Evolutionary conservation across 2,329 filamentous ascomycete species (phyloP).

Genomic region (Chaetomium sp.): DNA sequence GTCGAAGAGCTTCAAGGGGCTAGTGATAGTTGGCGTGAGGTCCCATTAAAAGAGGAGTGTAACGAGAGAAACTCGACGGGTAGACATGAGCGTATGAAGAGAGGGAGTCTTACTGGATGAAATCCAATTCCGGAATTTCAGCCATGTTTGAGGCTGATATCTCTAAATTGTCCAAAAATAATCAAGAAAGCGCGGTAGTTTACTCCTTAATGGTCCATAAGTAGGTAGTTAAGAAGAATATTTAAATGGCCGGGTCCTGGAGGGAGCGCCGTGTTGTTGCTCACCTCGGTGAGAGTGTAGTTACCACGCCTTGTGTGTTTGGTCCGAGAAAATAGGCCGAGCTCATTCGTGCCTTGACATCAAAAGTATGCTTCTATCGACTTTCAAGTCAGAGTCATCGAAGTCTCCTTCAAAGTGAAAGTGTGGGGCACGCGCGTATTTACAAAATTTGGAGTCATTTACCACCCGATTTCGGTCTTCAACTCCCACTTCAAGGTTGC

Average conservation of each 20-base stretch:
- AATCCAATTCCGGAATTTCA: conserved; percentile 11
- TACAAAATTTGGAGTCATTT: conserved; percentile 22
- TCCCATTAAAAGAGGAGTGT: neutral
- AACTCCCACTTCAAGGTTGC: neutral
- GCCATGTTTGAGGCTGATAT: conserved; percentile 12
- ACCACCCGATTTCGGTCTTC: conserved; percentile 15
- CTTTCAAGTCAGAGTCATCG: neutral
- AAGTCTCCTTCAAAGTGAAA: neutral
- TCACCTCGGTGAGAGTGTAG: neutral
- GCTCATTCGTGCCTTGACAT: neutral
- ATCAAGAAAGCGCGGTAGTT: neutral
- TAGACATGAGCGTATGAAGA: no score
- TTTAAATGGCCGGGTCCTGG: neutral
- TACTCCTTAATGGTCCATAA: neutral
- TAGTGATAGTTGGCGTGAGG: conserved; percentile 35
- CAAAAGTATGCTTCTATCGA: neutral
- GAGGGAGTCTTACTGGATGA: conserved; percentile 28
- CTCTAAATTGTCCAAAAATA: neutral
- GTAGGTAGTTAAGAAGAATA: neutral
- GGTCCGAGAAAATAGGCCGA: neutral
- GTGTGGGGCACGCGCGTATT: conserved; percentile 6
- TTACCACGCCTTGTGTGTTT: neutral
- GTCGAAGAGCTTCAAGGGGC: conserved; percentile 63
- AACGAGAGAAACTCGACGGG: neutral
- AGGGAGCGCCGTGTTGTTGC: neutral